Evolutionary conservation across 192 early-diverging fungal genomes (phyloP).

Genomic region (Gamsiella multidivaricata): DNA sequence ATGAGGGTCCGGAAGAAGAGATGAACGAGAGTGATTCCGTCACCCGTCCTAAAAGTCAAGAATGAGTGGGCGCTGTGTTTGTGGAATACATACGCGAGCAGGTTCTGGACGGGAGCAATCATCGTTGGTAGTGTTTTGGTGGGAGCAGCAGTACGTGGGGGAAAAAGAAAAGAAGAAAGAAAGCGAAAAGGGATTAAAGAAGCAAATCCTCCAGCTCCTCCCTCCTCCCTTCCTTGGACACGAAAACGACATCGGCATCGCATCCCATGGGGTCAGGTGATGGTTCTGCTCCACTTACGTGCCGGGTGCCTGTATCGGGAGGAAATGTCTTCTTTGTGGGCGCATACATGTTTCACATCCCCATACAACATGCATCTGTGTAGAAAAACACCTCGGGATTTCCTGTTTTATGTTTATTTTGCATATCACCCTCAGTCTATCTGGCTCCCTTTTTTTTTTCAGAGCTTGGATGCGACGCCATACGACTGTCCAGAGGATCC

Average conservation of each 20-base stretch:
- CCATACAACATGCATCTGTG: not conserved
- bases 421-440: too few species aligned
- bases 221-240: too few species aligned
- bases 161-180: slow-evolving; percentile 2
- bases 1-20: too few species aligned
- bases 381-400: not conserved
- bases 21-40: too few species aligned
- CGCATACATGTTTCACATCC: not conserved
- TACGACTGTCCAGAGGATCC: not conserved
- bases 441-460: not conserved
- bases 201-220: too few species aligned
- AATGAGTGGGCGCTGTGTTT: not conserved
- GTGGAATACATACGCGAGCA: slow-evolving; percentile 17
- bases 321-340: too few species aligned
- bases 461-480: slow-evolving; percentile 44
- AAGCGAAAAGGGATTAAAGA: slow-evolving; percentile 3
- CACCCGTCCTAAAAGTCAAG: too few species aligned
- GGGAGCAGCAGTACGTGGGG: not conserved
- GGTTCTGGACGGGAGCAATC: slow-evolving; percentile 38
- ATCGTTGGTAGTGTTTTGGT: not conserved
- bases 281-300: too few species aligned
- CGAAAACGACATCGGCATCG: too few species aligned
- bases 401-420: not conserved
- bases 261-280: too few species aligned
- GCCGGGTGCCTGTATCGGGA: too few species aligned